Evolutionary conservation across 495 filamentous ascomycete species (phyloP).

Genomic region (Thermothielavioides terrestris): DNA sequence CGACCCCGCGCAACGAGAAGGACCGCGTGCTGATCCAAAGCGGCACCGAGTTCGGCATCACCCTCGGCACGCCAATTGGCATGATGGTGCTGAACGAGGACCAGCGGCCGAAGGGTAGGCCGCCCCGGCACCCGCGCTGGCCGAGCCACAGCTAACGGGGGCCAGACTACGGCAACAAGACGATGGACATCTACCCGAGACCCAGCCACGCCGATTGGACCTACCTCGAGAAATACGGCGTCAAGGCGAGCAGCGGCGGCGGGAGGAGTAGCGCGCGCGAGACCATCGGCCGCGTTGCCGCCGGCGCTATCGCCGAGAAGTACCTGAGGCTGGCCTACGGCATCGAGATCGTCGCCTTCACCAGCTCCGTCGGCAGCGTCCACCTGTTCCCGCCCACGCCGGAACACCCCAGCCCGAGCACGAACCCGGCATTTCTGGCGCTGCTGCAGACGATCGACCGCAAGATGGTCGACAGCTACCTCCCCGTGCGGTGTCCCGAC

Average conservation of each 20-base stretch:
- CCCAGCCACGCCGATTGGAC: conserved; percentile 96
- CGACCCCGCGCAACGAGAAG: conserved; percentile 88
- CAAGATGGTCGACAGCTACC: conserved; percentile 68
- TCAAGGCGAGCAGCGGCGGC: conserved; percentile 87
- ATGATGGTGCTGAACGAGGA: conserved; percentile 87
- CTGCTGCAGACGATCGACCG: conserved; percentile 69
- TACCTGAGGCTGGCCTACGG: conserved; percentile 73
- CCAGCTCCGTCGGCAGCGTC: conserved; percentile 73
- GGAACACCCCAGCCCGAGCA: conserved; percentile 60
- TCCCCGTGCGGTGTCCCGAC: conserved; percentile 82
- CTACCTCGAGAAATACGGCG: conserved; percentile 93
- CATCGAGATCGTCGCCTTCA: conserved; percentile 87
- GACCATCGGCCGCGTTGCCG: conserved; percentile 88
- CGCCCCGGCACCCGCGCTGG: no score
- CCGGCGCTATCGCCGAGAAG: conserved; percentile 93
- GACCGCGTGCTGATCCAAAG: conserved; percentile 89
- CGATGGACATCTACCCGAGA: conserved; percentile 86
- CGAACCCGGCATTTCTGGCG: conserved; percentile 76
- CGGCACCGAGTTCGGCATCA: conserved; percentile 86
- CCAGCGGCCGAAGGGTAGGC: conserved; percentile 64
- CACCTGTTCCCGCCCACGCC: conserved; percentile 77
- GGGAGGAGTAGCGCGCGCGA: conserved; percentile 88
- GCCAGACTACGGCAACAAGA: conserved; percentile 75
- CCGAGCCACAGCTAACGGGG: no score
- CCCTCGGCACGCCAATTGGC: conserved; percentile 85